phyloP scores from a whole-genome alignment of 345 rosid species.

The Brassica rapa region DNA sequence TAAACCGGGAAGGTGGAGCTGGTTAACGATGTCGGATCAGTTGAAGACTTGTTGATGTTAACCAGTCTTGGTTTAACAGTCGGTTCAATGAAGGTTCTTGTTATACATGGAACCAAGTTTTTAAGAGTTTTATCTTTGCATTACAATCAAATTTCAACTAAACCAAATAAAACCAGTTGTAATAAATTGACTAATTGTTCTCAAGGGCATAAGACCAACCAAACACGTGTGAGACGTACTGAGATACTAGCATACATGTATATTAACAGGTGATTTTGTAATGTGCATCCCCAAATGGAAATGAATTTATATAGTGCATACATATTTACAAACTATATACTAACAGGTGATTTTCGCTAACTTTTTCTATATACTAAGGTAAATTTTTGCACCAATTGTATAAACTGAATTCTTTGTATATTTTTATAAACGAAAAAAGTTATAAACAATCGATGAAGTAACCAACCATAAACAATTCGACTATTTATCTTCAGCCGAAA shows the following conservation, averaged over 20 bases:
- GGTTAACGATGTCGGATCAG: neutral
- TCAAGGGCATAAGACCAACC: neutral
- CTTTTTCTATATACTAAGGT: neutral
- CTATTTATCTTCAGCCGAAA: neutral
- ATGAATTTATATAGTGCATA: neutral
- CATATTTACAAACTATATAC: neutral
- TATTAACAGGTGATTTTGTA: neutral
- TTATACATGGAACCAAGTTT: neutral
- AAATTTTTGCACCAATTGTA: slow-evolving; percentile 3
- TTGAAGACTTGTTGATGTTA: neutral
- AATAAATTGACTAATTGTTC: neutral
- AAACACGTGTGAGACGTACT: neutral
- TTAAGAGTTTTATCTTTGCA: neutral
- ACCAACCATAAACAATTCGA: slow-evolving; percentile 1
- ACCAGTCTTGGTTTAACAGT: neutral
- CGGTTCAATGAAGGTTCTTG: neutral
- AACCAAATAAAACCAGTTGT: neutral
- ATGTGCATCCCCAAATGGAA: neutral
- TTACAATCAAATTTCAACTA: neutral
- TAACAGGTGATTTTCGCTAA: neutral
- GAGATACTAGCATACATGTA: too few species aligned
- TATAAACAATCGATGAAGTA: slow-evolving; percentile 19
- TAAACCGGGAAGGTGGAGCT: neutral
- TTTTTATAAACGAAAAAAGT: neutral
- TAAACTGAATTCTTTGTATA: slow-evolving; percentile 9